Base-by-base conservation (phyloP, 1,284 basidiomycete species). In the Neotropicomus parvogracilis region DNA sequence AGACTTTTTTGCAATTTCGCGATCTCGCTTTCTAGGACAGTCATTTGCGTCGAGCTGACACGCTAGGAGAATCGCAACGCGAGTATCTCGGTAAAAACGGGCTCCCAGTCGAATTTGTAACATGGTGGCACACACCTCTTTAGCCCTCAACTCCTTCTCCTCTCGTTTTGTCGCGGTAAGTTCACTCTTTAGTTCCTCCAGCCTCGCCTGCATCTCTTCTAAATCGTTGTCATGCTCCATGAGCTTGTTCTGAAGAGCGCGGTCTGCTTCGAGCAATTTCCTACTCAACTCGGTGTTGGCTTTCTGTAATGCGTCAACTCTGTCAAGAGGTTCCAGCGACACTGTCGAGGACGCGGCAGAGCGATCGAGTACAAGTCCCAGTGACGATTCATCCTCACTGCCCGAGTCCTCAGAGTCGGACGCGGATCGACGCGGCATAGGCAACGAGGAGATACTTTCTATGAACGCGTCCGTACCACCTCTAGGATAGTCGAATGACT, bases 111-210 rank as follows among this genome's bases (percentile, higher is more conserved):
- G 10, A 6, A 20, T 41, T 28, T 36, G 31, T 20, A 14, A 45
- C 32, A 44, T 24, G 37, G 17, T 16, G 27, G 10, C 10, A 34
- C 32, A 65, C 73, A 85, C 84, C 73, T 95, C 92, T 67, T 92
- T 92, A 11, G 78, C 74, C 39, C 88, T 75, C 53, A 93, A 66
- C 59, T 95, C 92, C 69, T 95, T 94, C 67, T 95, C 91, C 56
- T 95, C 90, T 37, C 88, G 78, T 64, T 89, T 87, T 5, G 85
- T 83, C 7, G 81, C 75, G 12, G 73, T 82, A 8, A 95, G 70
- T 66, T 95, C 91, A 10, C 72, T 78, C 56, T 77, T 72, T 46
- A 85, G 64, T 60, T 92, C 89, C 50, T 94, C 89, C 43, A 93
- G 62, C 27, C 77, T 72, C 8, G 68, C 69, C 59, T 92, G 81